These are phyloP conservation scores for Neonectria magnoliae DNA, from an alignment of 2,329 filamentous ascomycete species.

Conservation along the genomic window DNA sequence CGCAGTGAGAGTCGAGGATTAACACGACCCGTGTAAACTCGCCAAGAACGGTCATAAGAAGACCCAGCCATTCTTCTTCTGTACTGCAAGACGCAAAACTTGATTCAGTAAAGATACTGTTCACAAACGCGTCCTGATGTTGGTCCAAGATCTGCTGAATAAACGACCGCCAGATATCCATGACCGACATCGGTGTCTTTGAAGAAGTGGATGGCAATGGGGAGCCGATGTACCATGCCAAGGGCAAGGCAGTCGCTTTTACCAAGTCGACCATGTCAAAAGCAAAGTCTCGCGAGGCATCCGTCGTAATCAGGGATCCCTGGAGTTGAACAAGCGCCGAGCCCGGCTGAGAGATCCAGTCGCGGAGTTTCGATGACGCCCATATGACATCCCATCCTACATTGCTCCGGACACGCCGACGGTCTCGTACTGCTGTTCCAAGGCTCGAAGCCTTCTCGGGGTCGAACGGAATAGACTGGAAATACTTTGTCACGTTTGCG, in stretches of 20 bases:
- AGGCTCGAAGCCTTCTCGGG: slow-evolving; percentile 7
- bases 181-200: neutral
- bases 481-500: slow-evolving; percentile 16
- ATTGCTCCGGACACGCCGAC: slow-evolving; percentile 9
- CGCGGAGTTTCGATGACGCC: slow-evolving; percentile 16
- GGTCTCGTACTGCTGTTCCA: slow-evolving; percentile 11
- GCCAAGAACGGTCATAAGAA: slow-evolving; percentile 11
- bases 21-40: slow-evolving; percentile 9
- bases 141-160: slow-evolving; percentile 17
- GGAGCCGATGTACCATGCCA: slow-evolving; percentile 18
- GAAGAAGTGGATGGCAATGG: slow-evolving; percentile 11
- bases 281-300: slow-evolving; percentile 16
- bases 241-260: neutral
- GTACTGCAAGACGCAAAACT: slow-evolving; percentile 16
- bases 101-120: slow-evolving; percentile 2
- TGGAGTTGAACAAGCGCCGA: slow-evolving; percentile 17
- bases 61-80: slow-evolving; percentile 11
- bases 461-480: slow-evolving; percentile 7
- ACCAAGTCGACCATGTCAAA: slow-evolving; percentile 25
- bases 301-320: slow-evolving; percentile 7
- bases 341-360: slow-evolving; percentile 20
- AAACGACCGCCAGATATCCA: slow-evolving; percentile 8
- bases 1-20: slow-evolving; percentile 16
- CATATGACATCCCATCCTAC: slow-evolving; percentile 10
- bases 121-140: neutral